Base-by-base conservation (phyloP, 2,329 filamentous ascomycete genomes). In the Aureobasidium sp. region DNA sequence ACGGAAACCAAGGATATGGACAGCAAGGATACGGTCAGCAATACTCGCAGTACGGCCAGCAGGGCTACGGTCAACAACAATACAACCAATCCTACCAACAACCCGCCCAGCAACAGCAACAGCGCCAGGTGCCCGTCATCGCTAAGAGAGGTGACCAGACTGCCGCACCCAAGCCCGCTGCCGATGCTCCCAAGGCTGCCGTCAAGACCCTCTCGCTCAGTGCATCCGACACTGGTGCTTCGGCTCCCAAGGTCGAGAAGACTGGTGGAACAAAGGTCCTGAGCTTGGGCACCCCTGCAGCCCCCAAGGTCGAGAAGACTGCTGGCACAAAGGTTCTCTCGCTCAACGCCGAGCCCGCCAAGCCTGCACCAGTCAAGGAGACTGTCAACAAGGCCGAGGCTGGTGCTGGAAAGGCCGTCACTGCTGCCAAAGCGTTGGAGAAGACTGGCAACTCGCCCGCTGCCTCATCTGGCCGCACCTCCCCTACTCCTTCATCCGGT, bases 351-450 rank as follows among this genome's bases (percentile, higher is more conserved):
- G 67, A 71, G 35, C 71, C 76, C 31, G 61, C 67, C 35, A 73
- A 77, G n/a, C 72, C 74, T 27, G 71, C 61, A 42, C 48, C 63
- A n/a, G 68, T 74, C 64, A 82, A 72, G 65, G 74, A 75, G 37
- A 74, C 75, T 56, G 72, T 73, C n/a, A 73, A 77, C 65, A 74
- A 74, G 66, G 68, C 67, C n/a, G 74, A 71, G 14, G 75, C 85
- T 2, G 87, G 89, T 66, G 87, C 88, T 31, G 89, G 90, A 33
- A 82, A 91, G 64, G 97, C 97, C 77, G 86, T 89, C n/a, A 80
- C 88, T 1, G 93, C 92, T 5, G 80, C 85, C 56, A 97, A 97
- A 77, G 92, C 93, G 11, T 90, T 97, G 65, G 91, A 96, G 71
- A 96, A 96, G 82, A 88, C 89, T 0, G 90, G 91, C 60, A 87